Percentiles rank a stretch among this genome's conserved stretches.
Conservation (phyloP, 2,329 filamentous ascomycete species). For the Purpureocillium takamizusanense region DNA sequence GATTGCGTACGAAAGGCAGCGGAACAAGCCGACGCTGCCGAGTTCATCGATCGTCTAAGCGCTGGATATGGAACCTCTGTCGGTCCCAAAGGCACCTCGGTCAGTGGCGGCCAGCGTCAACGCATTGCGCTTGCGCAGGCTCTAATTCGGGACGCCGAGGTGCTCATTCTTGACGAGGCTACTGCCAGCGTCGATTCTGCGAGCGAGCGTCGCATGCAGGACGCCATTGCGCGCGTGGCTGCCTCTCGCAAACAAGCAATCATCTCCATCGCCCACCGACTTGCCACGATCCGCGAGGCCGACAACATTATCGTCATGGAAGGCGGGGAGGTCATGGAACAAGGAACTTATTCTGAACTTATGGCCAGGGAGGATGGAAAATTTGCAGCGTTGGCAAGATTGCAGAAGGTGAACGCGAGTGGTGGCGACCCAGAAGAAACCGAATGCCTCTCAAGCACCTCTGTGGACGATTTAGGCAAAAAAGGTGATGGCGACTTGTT, state of each 20-base stretch:
- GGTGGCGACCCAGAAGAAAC: no score
- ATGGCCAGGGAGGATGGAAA: conserved; percentile 34
- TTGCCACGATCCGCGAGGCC: conserved; percentile 5
- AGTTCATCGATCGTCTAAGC: no score
- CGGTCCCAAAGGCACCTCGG: conserved; percentile 49
- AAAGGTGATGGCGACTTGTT: no score
- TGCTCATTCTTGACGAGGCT: conserved; percentile 51
- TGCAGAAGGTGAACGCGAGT: conserved; percentile 8
- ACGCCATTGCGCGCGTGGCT: background rate
- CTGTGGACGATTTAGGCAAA: no score
- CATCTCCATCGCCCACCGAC: conserved; percentile 3
- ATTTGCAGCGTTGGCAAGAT: conserved; percentile 37
- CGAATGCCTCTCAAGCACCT: no score
- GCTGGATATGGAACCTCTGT: conserved; percentile 21
- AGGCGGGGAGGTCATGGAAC: conserved; percentile 1
- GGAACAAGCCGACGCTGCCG: no score
- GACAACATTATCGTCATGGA: conserved; percentile 22
- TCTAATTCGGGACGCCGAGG: conserved; percentile 28
- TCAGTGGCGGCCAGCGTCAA: conserved; percentile 57
- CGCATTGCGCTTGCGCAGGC: conserved; percentile 45
- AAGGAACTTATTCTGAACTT: conserved; percentile 38
- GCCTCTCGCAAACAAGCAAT: background rate
- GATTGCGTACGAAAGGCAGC: no score
- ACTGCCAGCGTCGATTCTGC: conserved; percentile 4
- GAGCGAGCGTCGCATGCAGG: conserved; percentile 4